Conservation (phyloP, 2,329 filamentous ascomycete species). For the Botrytis cinerea region DNA sequence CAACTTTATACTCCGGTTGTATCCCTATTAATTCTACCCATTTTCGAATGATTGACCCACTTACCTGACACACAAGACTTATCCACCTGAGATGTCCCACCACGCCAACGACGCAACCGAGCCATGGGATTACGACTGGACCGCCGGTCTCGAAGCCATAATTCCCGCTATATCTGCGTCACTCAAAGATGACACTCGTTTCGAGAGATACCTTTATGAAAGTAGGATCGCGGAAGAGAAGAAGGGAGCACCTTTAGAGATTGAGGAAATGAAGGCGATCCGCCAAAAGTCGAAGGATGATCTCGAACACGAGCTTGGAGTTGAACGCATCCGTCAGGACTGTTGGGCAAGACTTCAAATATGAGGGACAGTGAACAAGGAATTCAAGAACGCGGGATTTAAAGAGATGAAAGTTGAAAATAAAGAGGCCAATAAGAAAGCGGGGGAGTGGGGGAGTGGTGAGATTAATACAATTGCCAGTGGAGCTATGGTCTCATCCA, state of each 20-base stretch:
- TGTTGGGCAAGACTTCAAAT: not conserved
- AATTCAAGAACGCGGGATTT: not conserved
- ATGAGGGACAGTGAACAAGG: not conserved
- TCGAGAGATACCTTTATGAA: not conserved
- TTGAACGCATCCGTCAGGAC: not conserved
- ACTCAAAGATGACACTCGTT: not conserved
- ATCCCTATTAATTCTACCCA: too few relatives aligned
- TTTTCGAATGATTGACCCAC: too few relatives aligned
- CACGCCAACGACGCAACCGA: not conserved
- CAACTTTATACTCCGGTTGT: too few relatives aligned
- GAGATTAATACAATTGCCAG: not conserved
- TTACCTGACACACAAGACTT: not conserved
- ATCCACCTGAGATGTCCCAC: not conserved
- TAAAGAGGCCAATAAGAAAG: not conserved
- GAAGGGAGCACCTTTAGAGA: not conserved
- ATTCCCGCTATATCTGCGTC: not conserved
- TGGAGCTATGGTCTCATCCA: not conserved
- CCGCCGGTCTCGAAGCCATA: not conserved
- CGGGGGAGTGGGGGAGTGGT: not conserved
- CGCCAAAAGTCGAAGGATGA: not conserved
- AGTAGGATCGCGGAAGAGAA: not conserved
- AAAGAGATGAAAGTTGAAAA: not conserved
- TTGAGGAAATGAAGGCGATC: not conserved
- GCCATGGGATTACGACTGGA: not conserved
- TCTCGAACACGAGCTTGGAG: not conserved